Evolutionary conservation across 1,139 yeast genomes (phyloP), one percentile per base, ranked within the genome.

Genomic region (Hansenula lynferdii): DNA sequence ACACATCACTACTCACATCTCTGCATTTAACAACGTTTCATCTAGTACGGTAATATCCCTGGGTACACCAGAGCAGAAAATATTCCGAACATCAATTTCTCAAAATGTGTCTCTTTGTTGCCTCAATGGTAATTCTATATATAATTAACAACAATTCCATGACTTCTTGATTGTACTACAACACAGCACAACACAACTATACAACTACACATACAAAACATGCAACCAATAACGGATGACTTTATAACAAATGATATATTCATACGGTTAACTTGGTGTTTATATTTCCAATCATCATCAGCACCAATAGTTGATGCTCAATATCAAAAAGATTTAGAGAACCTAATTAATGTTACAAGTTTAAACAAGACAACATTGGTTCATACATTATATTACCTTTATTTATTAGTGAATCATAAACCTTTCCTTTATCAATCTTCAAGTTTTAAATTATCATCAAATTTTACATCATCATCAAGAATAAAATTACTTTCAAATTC

Each of bases 321-420:
- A 16, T 39, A 39, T 19, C 26, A 37, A 15, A 32, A 21, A 12
- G 49, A 49, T 5, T 27, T 48, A 11, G 27, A 20, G 10, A 28
- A 36, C 8, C 38, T 51, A 8, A 34, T 51, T 10, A 29, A 36
- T 3, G 44, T 49, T 4, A 51, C 56, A 8, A 42, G 39, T 31
- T 42, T 51, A 17, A 47, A 42, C 28, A 35, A 30, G 2, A 40
- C 35, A 21, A 35, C 50, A 1, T 36, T 48, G 15, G 37, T 42
- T 2, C 54, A 51, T 30, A 28, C 47, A 0, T 34, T 50, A 5
- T 50, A 43, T 26, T 51, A 51, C 32, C 39, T 47, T 1, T 32
- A 42, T 21, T 37, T 43, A 10, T 31, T 51, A 14, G 38, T 45
- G 9, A 36, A 35, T 11, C 45, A 44, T 17, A 43, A 39, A 29